These are phyloP conservation scores for Gracilariopsis chorda DNA, from an alignment of 23 red algal species.

Conservation along the genomic window DNA sequence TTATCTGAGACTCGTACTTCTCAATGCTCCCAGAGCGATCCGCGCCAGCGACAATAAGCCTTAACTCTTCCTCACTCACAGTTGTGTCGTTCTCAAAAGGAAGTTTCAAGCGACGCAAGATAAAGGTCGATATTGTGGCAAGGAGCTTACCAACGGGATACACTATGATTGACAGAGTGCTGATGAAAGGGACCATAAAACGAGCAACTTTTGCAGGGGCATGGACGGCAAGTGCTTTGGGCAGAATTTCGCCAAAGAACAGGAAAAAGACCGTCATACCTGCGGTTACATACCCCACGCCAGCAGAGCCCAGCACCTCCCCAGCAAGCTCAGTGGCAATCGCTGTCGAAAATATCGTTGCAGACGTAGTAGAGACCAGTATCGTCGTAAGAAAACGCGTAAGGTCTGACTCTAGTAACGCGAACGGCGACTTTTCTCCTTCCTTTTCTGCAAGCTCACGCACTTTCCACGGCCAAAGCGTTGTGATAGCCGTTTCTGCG, in stretches of 20 bases:
- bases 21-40: conserved; percentile 93
- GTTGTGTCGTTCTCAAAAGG: conserved; percentile 64
- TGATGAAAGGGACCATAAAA: conserved; percentile 84
- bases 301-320: conserved; percentile 77
- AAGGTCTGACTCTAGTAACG: conserved; percentile 80
- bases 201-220: conserved; percentile 80
- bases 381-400: conserved; percentile 98
- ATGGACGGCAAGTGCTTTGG: conserved; percentile 93
- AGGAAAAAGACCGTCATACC: conserved; percentile 91
- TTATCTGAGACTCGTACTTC: conserved; percentile 94
- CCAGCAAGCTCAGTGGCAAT: conserved; percentile 92
- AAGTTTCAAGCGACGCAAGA: conserved; percentile 72
- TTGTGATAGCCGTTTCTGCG: conserved; percentile 97
- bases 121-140: conserved; percentile 61
- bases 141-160: conserved; percentile 96
- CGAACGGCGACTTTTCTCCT: conserved; percentile 79
- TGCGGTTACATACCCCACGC: conserved; percentile 84
- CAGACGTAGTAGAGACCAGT: conserved; percentile 81
- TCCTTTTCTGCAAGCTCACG: conserved; percentile 87
- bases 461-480: conserved; percentile 98
- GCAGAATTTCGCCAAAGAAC: conserved; percentile 99
- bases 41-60: conserved; percentile 95
- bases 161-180: conserved; percentile 84
- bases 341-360: conserved; percentile 87
- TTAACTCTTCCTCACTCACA: conserved; percentile 93